These are phyloP conservation scores for Tuber microsphaerosporum DNA, from an alignment of 495 filamentous ascomycete species.

Conservation along the genomic window DNA sequence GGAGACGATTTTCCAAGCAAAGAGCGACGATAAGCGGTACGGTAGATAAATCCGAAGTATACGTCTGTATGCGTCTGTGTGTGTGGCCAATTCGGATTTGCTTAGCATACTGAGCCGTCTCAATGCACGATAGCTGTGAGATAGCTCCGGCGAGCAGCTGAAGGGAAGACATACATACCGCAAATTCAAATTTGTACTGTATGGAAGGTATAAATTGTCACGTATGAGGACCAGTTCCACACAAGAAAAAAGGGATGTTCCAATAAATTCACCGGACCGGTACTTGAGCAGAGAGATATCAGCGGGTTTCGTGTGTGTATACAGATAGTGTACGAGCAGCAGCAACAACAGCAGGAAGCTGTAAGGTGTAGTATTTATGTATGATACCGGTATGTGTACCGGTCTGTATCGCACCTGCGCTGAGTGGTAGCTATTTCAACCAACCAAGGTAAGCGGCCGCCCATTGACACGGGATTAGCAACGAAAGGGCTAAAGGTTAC, in stretches of 20 bases:
- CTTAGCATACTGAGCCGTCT: conserved; percentile 9
- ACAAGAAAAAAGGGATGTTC: conserved; percentile 1
- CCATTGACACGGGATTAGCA: neutral
- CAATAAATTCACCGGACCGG: neutral
- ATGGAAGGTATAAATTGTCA: neutral
- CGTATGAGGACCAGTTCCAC: neutral
- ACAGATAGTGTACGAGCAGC: neutral
- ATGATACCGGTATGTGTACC: neutral
- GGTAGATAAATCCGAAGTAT: neutral
- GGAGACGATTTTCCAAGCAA: neutral
- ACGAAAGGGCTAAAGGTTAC: neutral
- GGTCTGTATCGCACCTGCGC: neutral
- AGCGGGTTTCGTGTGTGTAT: neutral
- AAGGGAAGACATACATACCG: neutral
- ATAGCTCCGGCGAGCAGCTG: neutral
- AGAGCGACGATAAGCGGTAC: neutral
- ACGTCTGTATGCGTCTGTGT: neutral
- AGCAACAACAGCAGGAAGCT: neutral
- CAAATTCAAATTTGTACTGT: neutral
- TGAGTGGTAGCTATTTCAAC: neutral
- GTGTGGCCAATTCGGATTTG: conserved; percentile 1
- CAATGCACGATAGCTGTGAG: conserved; percentile 8
- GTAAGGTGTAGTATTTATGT: neutral
- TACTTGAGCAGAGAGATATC: neutral
- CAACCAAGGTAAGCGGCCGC: neutral